Base-by-base conservation (phyloP, 345 rosid species). In the Melastoma malabathricum region DNA sequence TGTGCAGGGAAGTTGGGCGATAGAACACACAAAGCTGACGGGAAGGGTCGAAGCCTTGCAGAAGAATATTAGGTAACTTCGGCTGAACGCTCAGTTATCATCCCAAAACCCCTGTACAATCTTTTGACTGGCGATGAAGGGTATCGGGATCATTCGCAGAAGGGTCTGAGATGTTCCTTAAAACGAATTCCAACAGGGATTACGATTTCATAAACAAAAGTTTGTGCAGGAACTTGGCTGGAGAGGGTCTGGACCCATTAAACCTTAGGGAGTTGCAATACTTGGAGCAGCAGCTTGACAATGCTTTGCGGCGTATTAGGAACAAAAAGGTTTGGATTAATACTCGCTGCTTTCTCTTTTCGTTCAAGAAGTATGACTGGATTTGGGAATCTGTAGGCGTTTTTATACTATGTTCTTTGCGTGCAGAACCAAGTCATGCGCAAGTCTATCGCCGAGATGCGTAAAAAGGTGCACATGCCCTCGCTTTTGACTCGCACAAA, bases 201-300 rank as follows among this genome's bases (percentile, higher is more conserved):
- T 18, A 46, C 5, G 20, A 46, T 46, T 46, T 3, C 20, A 46
- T 8, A 46, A 55, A 43, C 43, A 13, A 16, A 22, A 41, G 17
- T 27, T 44, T 23, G 43, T 72, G 44, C 56, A 89, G 97, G 65
- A 71, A 81, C 58, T 71, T 67, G 53, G 43, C 27, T 38, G 97
- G 97, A 59, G 86, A 81, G 57, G 87, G 76, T 47, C 45, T 89
- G 68, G 90, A 79, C 43, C 41, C 77, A 31, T 53, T 86, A 53
- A 79, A 70, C 54, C 54, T 75, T 12, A 79, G 77, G 59, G 90
- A 89, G 52, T 84, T 89, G 54, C 97, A 81, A 22, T 64, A 69
- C 51, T 56, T 89, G 58, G 97, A 89, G 69, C 85, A 81, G 48
- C 95, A 89, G 72, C 78, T 89, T 51, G 95, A 79, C 48, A 69